These are phyloP conservation scores for Candida germanica DNA, from an alignment of 805 yeast species.

Conservation along the genomic window DNA sequence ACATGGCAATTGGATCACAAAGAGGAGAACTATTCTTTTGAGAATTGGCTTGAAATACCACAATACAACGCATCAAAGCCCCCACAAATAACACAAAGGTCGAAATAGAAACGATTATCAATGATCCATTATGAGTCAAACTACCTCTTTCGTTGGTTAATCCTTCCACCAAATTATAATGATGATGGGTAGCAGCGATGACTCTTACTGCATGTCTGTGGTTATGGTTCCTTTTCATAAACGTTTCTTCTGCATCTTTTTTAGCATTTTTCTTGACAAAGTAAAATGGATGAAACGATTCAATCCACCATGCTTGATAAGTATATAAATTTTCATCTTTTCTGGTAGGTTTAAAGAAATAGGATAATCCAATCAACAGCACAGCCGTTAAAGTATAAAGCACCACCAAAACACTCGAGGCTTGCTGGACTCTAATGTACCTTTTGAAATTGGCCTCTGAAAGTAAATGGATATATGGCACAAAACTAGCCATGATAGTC, in stretches of 20 bases:
- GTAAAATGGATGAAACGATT: constrained; percentile 56
- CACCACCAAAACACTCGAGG: constrained; percentile 32
- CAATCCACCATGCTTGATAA: constrained; percentile 80
- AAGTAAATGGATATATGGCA: constrained; percentile 59
- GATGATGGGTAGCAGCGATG: constrained; percentile 55
- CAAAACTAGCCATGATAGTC: constrained; percentile 65
- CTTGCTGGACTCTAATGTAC: constrained; percentile 55
- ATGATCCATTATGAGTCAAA: constrained; percentile 51
- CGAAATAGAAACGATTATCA: constrained; percentile 43
- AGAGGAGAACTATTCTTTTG: constrained; percentile 25
- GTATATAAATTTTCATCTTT: constrained; percentile 50
- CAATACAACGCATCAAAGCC: constrained; percentile 50
- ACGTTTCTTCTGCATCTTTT: constrained; percentile 44
- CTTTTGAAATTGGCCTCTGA: constrained; percentile 41
- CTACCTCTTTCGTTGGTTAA: constrained; percentile 38
- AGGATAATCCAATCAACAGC: constrained; percentile 49
- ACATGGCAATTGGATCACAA: constrained; percentile 56
- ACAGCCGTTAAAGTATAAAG: constrained; percentile 55
- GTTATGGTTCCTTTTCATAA: constrained; percentile 46
- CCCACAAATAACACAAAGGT: constrained; percentile 50
- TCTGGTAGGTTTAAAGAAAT: constrained; percentile 51
- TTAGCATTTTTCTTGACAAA: constrained; percentile 56
- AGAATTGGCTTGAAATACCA: constrained; percentile 33
- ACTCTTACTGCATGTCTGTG: constrained; percentile 53
- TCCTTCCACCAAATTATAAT: constrained; percentile 29